Evolutionary conservation across 2,329 filamentous ascomycete species (phyloP).

Genomic region (Fusarium staphyleae): DNA sequence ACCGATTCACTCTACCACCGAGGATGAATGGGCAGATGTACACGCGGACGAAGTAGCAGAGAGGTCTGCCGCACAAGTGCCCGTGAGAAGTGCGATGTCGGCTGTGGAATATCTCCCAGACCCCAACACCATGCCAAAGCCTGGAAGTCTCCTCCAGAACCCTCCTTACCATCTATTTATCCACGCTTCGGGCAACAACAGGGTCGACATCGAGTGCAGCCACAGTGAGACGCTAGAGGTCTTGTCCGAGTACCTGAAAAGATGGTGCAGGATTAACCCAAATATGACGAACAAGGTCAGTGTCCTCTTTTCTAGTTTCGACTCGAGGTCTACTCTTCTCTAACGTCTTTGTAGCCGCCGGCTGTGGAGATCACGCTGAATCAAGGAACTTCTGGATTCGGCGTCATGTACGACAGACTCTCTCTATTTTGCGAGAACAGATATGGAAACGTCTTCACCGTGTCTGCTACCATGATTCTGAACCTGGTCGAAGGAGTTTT

Average conservation of each 20-base stretch:
- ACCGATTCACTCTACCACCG: slow-evolving; percentile 34
- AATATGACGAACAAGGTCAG: slow-evolving; percentile 47
- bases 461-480: slow-evolving; percentile 55
- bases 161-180: slow-evolving; percentile 59
- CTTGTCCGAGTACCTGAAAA: slow-evolving; percentile 55
- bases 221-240: slow-evolving; percentile 56
- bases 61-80: background rate
- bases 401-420: slow-evolving; percentile 53
- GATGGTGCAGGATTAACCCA: slow-evolving; percentile 56
- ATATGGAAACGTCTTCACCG: slow-evolving; percentile 42
- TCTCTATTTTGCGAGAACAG: slow-evolving; percentile 47
- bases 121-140: slow-evolving; percentile 51
- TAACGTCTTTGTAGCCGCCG: slow-evolving; percentile 47
- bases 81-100: background rate
- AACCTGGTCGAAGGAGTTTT: slow-evolving; percentile 56
- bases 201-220: slow-evolving; percentile 55
- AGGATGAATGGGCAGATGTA: slow-evolving; percentile 57
- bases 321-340: background rate
- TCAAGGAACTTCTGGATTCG: slow-evolving; percentile 55
- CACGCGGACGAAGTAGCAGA: slow-evolving; percentile 40
- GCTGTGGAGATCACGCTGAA: slow-evolving; percentile 52
- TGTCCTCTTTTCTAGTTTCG: background rate
- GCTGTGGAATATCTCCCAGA: slow-evolving; percentile 49
- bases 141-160: slow-evolving; percentile 55
- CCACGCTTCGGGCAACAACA: slow-evolving; percentile 37